Base-by-base conservation (phyloP, 345 rosid genomes). In the Carallia brachiata region DNA sequence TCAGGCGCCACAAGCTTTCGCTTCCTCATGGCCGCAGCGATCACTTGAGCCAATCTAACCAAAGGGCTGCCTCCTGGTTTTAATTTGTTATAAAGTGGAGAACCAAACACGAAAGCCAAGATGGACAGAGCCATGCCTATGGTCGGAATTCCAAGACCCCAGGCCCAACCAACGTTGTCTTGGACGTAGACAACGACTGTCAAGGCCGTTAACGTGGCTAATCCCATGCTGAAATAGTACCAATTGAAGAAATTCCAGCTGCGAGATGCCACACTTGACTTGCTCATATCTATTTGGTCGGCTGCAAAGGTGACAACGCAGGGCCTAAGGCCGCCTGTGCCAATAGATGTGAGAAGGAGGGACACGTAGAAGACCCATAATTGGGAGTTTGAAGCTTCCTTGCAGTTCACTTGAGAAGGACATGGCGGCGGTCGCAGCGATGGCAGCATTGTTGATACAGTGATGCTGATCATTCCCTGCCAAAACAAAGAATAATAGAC, bases 221-320 rank as follows among this genome's bases (percentile, higher is more conserved):
- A 37, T n/a, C 88, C 89, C 86, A 84, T 81, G 68, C 79, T 39
- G 69, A 88, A 86, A 73, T 80, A 86, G 68, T 84, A 88, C 93
- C 85, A 88, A 55, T 86, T 88, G 84, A 88, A 88, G 80, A 88
- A 86, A 50, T 84, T 88, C 89, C 93, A 84, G 28, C 76, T 73
- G 0, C 80, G 63, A 6, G 84, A 73, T 17, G 37, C 75, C 0
- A 36, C 77, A 4, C 76, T 78, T 6, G 85, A 47, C 72, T 69
- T 78, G 31, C 55, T 69, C 88, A 83, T 80, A 75, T 80, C 87
- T 7, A 88, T 67, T 72, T 88, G 93, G 78, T 88, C 93, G 0
- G 90, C 93, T 0, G 90, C 89, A 28, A 84, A 88, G 44, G 93
- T 72, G 3, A 86, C 84, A 0, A 88, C 89, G 52, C 93, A 88